Base-by-base conservation (phyloP, 495 filamentous ascomycete genomes). In the Aspergillus sclerotiicarbonarius region DNA sequence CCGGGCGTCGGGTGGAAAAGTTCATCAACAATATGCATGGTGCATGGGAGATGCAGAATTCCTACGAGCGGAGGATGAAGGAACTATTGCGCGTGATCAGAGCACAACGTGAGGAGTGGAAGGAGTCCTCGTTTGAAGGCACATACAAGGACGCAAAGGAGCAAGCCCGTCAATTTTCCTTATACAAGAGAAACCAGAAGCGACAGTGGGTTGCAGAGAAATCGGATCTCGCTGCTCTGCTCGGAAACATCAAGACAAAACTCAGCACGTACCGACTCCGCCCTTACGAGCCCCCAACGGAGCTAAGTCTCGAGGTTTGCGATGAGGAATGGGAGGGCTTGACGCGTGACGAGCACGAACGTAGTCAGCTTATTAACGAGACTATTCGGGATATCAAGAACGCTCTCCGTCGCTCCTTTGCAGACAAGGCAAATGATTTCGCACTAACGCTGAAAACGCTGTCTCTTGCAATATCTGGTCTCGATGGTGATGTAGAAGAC, bases 191-290 rank as follows among this genome's bases (percentile, higher is more conserved):
- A 57, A 91, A 86, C 51, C 77, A 88, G 68, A 98, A 98, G 72
- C 82, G 94, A 32, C 84, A 90, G 35, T 98, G 94, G 95, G 94
- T 98, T 2, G 92, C 90, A 4, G 94, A 98, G 73, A 98, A 97
- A 76, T 93, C 90, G 44, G 95, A 98, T 64, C 82, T 98, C 8
- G 90, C 92, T 21, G 91, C 91, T 9, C 74, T 98, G 57, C 72
- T 98, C 48, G 95, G 94, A n/a, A 98, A 98, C 65, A 97, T 98
- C 78, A 97, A 96, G 76, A 98, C 94, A 0, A 98, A 98, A 75
- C 80, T 98, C 62, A 89, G 89, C 60, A 98, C 94, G 21, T 98
- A 98, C 70, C 84, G 92, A 39, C 77, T 98, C 37, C 84, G 91
- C 64, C 84, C 92, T 4, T 98, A 98, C 62, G 88, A 96, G 25